Evolutionary conservation across 257 asterid genomes (phyloP).

Genomic region (Thymus quinquecostatus): DNA sequence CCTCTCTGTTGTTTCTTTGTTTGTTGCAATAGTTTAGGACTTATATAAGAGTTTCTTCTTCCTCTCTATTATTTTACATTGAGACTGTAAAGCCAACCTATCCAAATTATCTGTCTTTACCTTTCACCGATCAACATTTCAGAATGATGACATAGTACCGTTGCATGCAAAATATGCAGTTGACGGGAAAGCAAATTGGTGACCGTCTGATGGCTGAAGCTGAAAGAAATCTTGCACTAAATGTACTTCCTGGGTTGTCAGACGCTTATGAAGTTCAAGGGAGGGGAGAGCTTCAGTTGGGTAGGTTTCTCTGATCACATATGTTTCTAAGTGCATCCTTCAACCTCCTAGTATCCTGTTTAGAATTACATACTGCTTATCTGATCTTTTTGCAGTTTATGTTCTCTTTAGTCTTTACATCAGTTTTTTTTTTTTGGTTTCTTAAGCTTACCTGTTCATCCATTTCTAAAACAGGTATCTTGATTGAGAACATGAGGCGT

Average conservation of each 20-base stretch:
- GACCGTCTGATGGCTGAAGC: slow-evolving; percentile 92
- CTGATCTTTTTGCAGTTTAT: slow-evolving; percentile 13
- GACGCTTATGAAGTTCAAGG: slow-evolving; percentile 99
- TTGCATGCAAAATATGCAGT: slow-evolving; percentile 47
- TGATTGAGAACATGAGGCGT: slow-evolving; percentile 99
- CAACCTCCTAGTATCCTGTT: neutral
- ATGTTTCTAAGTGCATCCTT: slow-evolving; percentile 14
- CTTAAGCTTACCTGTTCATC: slow-evolving; percentile 8
- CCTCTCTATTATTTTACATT: neutral
- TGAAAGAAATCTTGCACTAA: slow-evolving; percentile 95
- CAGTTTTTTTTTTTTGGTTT: neutral
- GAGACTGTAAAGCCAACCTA: neutral
- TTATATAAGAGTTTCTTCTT: neutral
- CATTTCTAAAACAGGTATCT: slow-evolving; percentile 61
- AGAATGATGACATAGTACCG: slow-evolving; percentile 27
- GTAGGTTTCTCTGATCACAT: slow-evolving; percentile 46
- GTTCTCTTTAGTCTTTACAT: slow-evolving; percentile 28
- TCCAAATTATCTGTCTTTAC: neutral
- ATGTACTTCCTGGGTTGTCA: slow-evolving; percentile 83
- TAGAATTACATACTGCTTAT: slow-evolving; percentile 13
- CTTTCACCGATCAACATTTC: slow-evolving; percentile 7
- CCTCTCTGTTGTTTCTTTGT: neutral
- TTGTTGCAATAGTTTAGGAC: neutral
- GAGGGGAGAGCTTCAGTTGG: slow-evolving; percentile 99
- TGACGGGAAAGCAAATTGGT: slow-evolving; percentile 97